These are phyloP conservation scores for Tephrocybe sp. DNA, from an alignment of 768 basidiomycete genomes.

Conservation along the genomic window DNA sequence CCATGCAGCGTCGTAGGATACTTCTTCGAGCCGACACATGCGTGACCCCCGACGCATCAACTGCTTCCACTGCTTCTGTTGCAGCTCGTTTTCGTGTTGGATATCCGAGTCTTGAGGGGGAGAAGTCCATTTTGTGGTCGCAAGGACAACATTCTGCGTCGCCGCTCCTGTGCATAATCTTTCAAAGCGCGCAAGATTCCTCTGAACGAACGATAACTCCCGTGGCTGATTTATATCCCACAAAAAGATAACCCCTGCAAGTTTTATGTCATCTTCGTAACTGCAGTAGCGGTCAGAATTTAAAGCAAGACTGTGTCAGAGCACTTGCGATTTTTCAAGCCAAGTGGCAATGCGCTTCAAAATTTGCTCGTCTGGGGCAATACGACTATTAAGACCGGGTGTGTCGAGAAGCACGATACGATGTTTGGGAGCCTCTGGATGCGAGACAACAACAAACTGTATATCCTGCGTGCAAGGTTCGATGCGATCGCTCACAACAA, in stretches of 20 bases:
- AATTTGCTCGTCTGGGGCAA: slow-evolving; percentile 9
- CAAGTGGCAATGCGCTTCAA: slow-evolving; percentile 12
- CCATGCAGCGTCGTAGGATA: neutral
- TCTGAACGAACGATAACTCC: slow-evolving; percentile 4
- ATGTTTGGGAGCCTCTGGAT: slow-evolving; percentile 11
- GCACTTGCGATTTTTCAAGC: slow-evolving; percentile 12
- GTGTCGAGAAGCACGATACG: slow-evolving; percentile 15
- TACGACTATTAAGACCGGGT: slow-evolving; percentile 13
- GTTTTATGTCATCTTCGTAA: slow-evolving; percentile 10
- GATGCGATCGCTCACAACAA: slow-evolving; percentile 11
- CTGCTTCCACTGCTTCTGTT: neutral
- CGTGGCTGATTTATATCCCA: slow-evolving; percentile 14
- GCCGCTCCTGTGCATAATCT: slow-evolving; percentile 6
- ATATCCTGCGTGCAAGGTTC: slow-evolving; percentile 13
- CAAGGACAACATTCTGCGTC: slow-evolving; percentile 14
- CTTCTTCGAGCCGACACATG: neutral
- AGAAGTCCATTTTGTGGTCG: slow-evolving; percentile 14
- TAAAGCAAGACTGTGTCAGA: neutral
- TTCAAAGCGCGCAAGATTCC: slow-evolving; percentile 13
- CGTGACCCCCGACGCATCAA: neutral
- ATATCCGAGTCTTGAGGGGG: slow-evolving; percentile 5
- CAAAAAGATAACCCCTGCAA: slow-evolving; percentile 15
- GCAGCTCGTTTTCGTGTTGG: slow-evolving; percentile 4
- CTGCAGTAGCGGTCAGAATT: neutral
- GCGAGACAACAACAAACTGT: slow-evolving; percentile 1